Evolutionary conservation across 805 yeast species (phyloP), one percentile per base, ranked within the genome.

Genomic region (Cyberlindnera xylosilytica): DNA sequence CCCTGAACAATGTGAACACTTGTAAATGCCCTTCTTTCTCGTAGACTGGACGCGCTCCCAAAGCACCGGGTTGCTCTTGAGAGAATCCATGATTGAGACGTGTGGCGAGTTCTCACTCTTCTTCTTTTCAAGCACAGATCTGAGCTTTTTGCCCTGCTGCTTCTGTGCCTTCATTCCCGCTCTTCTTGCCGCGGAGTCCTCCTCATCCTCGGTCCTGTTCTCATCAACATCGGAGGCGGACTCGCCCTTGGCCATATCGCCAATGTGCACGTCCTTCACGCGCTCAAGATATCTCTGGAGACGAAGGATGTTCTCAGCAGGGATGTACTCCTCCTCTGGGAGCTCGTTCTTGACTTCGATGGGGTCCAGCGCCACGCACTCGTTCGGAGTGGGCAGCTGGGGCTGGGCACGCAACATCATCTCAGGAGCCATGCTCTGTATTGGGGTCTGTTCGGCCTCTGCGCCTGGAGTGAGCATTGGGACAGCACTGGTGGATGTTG

Each of bases 1-100:
- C 20, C 60, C 56, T 0, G 70, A 53, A 43, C 80, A 75, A 43
- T 75, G 79, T 4, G 72, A 58, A 55, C 80, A 75, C 40, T 66
- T 64, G 49, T 71, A 73, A 23, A 64, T 57, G 0, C 73, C 78
- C 45, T 68, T 66, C 58, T 69, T 72, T 34, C 60, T 65, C 20
- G 61, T 66, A 16, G 57, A 59, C 8, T 52, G 36, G 10, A 64
- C 50, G 10, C 57, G 56, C 4, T 53, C 50, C 61, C 64, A 55
- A 3, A 60, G 34, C 2, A 16, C 39, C n/a, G 50, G 39, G 36
- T 65, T 66, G 22, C 48, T 44, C 20, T 52, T 48, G 18, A 68
- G 39, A 29, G 57, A 62, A n/a, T 60, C 56, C 19, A 54, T 45
- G 11, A 51, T 40, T 6, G 47, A 31, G 2, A 40, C 20, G 19